Conservation (phyloP, 345 rosid species). For the Eucalyptus sp. region DNA sequence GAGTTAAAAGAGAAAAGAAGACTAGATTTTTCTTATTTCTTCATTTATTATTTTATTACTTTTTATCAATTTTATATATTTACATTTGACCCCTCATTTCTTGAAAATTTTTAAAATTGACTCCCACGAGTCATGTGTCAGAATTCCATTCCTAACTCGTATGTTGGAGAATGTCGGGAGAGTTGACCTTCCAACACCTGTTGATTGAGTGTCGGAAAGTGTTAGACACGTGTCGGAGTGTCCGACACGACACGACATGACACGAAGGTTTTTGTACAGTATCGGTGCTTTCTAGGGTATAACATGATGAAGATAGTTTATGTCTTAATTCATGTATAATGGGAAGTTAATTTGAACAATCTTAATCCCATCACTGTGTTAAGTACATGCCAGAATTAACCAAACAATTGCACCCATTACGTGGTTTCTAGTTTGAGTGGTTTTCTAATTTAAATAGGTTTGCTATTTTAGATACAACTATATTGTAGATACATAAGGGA, state of each 20-base stretch:
- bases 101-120: too few relatives aligned
- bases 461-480: neutral
- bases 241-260: too few relatives aligned
- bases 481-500: neutral
- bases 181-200: rapidly evolving
- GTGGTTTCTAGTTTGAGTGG: neutral
- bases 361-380: neutral
- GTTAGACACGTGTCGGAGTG: too few relatives aligned
- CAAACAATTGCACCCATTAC: neutral
- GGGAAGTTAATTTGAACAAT: neutral
- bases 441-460: neutral
- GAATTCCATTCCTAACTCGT: too few relatives aligned
- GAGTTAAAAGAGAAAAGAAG: too few relatives aligned
- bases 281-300: neutral
- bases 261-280: rapidly evolving
- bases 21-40: too few relatives aligned
- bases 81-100: too few relatives aligned
- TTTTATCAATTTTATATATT: too few relatives aligned
- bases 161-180: too few relatives aligned
- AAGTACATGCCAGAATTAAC: neutral
- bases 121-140: too few relatives aligned
- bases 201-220: too few relatives aligned
- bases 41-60: too few relatives aligned
- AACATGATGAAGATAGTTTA: neutral
- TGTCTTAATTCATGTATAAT: neutral